Conservation (phyloP, 768 basidiomycete genomes). For the Dioszegia hungarica region DNA sequence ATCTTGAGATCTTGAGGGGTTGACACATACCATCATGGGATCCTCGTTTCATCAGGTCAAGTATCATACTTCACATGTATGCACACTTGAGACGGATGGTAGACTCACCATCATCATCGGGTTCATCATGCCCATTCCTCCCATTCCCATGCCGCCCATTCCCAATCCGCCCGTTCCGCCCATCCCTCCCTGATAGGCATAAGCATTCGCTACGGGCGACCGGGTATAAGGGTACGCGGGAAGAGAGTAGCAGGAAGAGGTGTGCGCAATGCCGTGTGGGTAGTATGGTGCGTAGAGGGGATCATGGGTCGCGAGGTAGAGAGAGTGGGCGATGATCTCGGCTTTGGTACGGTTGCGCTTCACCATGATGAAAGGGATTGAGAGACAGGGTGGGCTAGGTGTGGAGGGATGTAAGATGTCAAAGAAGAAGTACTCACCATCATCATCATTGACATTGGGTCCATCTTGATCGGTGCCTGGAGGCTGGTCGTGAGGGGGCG, state of each 20-base stretch:
- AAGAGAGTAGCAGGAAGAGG: not conserved
- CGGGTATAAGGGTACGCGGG: not conserved
- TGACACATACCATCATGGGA: slow-evolving; percentile 12
- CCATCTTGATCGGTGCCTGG: slow-evolving; percentile 14
- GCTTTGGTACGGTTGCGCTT: slow-evolving; percentile 7
- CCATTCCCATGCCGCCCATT: slow-evolving; percentile 1
- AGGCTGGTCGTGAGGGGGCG: too few species aligned
- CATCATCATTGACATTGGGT: slow-evolving; percentile 41
- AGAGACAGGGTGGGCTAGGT: not conserved
- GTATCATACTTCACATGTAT: too few species aligned
- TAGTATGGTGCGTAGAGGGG: not conserved
- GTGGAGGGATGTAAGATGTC: not conserved
- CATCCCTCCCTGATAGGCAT: slow-evolving; percentile 3
- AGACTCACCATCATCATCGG: slow-evolving; percentile 6
- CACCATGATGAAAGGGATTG: not conserved
- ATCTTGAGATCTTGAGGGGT: too few species aligned
- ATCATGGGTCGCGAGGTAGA: not conserved
- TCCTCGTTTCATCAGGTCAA: slow-evolving; percentile 49
- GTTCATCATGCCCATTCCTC: slow-evolving; percentile 23
- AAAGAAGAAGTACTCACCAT: slow-evolving; percentile 20
- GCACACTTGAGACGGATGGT: too few species aligned
- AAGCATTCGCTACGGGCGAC: not conserved
- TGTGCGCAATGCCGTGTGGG: not conserved
- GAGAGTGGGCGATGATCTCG: not conserved
- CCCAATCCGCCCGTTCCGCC: slow-evolving; percentile 6